Conservation (phyloP, 805 yeast species). For the Brettanomyces nanus region DNA sequence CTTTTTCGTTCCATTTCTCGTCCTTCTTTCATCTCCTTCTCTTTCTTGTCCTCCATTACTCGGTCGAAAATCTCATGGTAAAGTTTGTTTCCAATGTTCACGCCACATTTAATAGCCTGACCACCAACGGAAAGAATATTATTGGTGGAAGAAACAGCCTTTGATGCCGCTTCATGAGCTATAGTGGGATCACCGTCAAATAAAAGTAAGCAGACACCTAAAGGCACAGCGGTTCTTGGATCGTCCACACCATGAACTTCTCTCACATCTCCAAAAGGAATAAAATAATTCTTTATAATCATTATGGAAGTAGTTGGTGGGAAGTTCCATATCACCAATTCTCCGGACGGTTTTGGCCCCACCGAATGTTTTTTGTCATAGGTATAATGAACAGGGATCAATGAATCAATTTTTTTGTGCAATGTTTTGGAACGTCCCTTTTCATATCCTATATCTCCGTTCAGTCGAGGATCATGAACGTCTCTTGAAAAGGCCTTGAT, state of each 20-base stretch:
- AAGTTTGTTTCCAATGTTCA: slow-evolving; percentile 37
- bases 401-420: slow-evolving; percentile 11
- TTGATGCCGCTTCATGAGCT: slow-evolving; percentile 40
- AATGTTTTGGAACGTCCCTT: slow-evolving; percentile 7
- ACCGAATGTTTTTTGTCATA: slow-evolving; percentile 61
- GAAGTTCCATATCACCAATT: slow-evolving; percentile 61
- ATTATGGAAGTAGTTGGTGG: slow-evolving; percentile 44
- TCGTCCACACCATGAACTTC: slow-evolving; percentile 56
- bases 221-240: slow-evolving; percentile 68
- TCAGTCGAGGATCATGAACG: slow-evolving; percentile 17
- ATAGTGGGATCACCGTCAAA: slow-evolving; percentile 49
- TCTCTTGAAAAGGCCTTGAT: slow-evolving; percentile 4
- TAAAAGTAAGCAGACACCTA: slow-evolving; percentile 60
- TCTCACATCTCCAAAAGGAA: slow-evolving; percentile 54
- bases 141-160: slow-evolving; percentile 34
- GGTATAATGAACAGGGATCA: slow-evolving; percentile 20
- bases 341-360: slow-evolving; percentile 67
- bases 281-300: slow-evolving; percentile 43
- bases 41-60: slow-evolving; percentile 29
- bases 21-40: slow-evolving; percentile 26
- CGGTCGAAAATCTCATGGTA: slow-evolving; percentile 25
- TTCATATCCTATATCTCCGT: slow-evolving; percentile 6
- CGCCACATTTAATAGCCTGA: slow-evolving; percentile 40
- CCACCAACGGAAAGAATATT: slow-evolving; percentile 42
- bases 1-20: slow-evolving; percentile 16